phyloP scores from a whole-genome alignment of 371 early-diverging fungal genomes.

The Actinomortierella ambigua region DNA sequence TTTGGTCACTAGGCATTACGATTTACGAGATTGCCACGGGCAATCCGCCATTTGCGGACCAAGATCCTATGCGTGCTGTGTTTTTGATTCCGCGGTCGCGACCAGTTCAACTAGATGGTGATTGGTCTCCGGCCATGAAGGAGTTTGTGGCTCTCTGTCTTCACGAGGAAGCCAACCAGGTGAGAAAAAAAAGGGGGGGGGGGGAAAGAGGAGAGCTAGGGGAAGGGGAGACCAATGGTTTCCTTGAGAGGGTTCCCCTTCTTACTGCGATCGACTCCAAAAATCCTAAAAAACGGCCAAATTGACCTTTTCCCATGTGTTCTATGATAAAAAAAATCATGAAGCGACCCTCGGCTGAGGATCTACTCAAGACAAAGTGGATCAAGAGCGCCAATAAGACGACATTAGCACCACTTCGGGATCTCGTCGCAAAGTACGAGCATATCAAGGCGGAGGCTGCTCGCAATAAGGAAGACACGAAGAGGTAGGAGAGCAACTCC shows the following conservation, averaged over 20 bases:
- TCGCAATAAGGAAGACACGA: constrained; percentile 41
- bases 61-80: constrained; percentile 91
- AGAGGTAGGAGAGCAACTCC: constrained; percentile 44
- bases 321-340: background rate
- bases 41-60: constrained; percentile 92
- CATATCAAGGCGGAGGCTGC: constrained; percentile 50
- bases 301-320: background rate
- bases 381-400: constrained; percentile 57
- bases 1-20: constrained; percentile 96
- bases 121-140: constrained; percentile 76
- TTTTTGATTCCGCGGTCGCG: constrained; percentile 80
- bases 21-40: constrained; percentile 96
- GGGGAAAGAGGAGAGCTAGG: background rate
- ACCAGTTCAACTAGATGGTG: constrained; percentile 77
- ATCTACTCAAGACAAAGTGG: constrained; percentile 60
- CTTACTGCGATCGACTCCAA: background rate
- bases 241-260: too few relatives aligned
- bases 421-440: constrained; percentile 58
- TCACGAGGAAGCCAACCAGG: constrained; percentile 85
- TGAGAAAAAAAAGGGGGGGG: constrained; percentile 10
- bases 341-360: constrained; percentile 67
- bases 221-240: too few relatives aligned
- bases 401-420: constrained; percentile 49
- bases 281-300: background rate
- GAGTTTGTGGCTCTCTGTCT: constrained; percentile 92